A percentile compares a stretch with the other conserved stretches of the same genome.
Conservation (phyloP, 1,284 basidiomycete genomes). For the Malassezia vespertilionis region DNA sequence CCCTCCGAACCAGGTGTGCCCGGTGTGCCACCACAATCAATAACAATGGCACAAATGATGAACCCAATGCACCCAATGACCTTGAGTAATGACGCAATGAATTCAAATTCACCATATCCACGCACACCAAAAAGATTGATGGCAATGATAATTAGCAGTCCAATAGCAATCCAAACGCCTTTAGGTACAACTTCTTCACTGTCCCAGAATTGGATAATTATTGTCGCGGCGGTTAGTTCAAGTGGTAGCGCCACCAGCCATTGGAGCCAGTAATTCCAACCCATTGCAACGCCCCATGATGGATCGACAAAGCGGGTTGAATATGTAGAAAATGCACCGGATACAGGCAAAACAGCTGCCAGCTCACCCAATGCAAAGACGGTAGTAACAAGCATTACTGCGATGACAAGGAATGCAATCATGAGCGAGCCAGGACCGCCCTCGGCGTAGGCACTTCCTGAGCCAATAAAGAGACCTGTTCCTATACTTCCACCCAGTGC, state of each 20-base stretch:
- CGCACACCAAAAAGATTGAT: constrained; percentile 44
- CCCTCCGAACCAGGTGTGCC: no score
- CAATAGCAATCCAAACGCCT: constrained; percentile 37
- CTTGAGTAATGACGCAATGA: constrained; percentile 36
- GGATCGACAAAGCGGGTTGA: constrained; percentile 45
- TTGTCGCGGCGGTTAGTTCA: constrained; percentile 39
- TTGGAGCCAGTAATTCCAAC: constrained; percentile 43
- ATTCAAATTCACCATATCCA: constrained; percentile 44
- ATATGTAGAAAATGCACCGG: constrained; percentile 42
- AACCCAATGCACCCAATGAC: constrained; percentile 41
- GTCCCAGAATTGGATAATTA: constrained; percentile 40
- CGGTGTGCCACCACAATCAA: constrained; percentile 39
- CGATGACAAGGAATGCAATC: constrained; percentile 41
- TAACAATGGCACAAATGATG: constrained; percentile 41
- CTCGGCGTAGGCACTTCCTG: constrained; percentile 49
- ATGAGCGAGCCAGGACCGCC: constrained; percentile 52
- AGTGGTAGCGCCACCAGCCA: constrained; percentile 41
- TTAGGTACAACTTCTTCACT: constrained; percentile 21
- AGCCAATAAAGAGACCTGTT: constrained; percentile 52
- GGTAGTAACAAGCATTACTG: constrained; percentile 46
- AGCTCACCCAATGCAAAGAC: constrained; percentile 48
- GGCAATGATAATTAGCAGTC: constrained; percentile 27
- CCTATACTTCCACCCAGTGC: constrained; percentile 49
- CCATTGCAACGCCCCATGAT: constrained; percentile 39
- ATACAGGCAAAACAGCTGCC: constrained; percentile 36